Evolutionary conservation across 2,329 filamentous ascomycete species (phyloP), one percentile per base, ranked within the genome.

Genomic region (Diaporthe sp.): DNA sequence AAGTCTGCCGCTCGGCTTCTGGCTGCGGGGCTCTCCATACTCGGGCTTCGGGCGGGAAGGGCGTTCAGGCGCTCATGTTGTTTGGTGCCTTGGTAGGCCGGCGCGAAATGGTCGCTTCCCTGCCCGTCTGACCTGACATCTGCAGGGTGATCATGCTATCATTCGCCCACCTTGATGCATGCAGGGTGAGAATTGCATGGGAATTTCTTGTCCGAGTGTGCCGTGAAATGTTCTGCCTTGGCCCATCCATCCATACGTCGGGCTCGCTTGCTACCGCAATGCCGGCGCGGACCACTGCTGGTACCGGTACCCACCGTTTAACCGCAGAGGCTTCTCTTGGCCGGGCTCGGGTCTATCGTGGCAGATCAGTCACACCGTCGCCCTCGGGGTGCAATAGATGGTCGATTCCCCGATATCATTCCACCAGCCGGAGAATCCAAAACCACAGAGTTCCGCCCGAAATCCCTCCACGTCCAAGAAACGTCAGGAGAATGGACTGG

Each of bases 351-450:
- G 42, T 42, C 65, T 42, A 28, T n/a, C 37, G 34, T 5, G 17
- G 22, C 34, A 28, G 42, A 60, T 28, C 65, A 61, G 72, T 61
- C 63, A 76, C 72, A 72, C 67, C 65, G 55, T 67, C 57, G 57
- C 31, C 17, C n/a, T 72, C 67, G 72, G 75, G 28, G 42, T 72
- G 60, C 51, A 47, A 39, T 34, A 34, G 28, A 55, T 49, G 60
- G 71, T 55, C 73, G 68, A 76, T 25, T 31, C 25, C 60, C 74
- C 74, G 71, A 76, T 25, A 31, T 71, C 63, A 31, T 44, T 61
- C 22, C n/a, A 28, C 31, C n/a, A 70, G 31, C 42, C 49, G 47
- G 28, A 28, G 49, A 37, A 55, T 42, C 12, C 13, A 39, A 28
- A 39, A 28, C 25, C 34, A 42, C 58, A 61, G 25, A 37, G 37